A percentile compares a stretch with the other conserved stretches of the same genome.
Conservation (phyloP, 768 basidiomycete species). For the Boletus rubropictus region DNA sequence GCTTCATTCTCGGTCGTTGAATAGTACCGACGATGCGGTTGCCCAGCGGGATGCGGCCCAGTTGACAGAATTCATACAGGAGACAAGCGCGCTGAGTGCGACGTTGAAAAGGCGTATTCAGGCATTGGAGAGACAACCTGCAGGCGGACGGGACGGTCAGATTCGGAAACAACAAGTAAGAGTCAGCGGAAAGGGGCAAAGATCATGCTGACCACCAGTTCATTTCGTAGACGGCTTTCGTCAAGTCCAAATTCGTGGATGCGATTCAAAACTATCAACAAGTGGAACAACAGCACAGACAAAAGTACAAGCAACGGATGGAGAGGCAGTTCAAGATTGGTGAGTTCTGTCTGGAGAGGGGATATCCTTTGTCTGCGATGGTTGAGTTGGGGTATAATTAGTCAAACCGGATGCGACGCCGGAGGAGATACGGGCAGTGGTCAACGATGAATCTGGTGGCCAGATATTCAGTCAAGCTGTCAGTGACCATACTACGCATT, state of each 20-base stretch:
- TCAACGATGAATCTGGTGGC: slow-evolving; percentile 72
- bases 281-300: slow-evolving; percentile 74
- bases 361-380: neutral
- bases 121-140: slow-evolving; percentile 60
- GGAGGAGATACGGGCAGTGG: slow-evolving; percentile 82
- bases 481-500: slow-evolving; percentile 11
- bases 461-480: slow-evolving; percentile 93
- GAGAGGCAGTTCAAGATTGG: slow-evolving; percentile 87
- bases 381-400: slow-evolving; percentile 23
- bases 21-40: slow-evolving; percentile 67
- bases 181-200: no score
- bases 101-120: slow-evolving; percentile 70
- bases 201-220: slow-evolving; percentile 16
- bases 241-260: slow-evolving; percentile 77
- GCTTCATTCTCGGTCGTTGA: slow-evolving; percentile 67
- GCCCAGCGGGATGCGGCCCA: slow-evolving; percentile 55
- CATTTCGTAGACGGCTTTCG: slow-evolving; percentile 45
- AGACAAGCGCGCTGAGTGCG: slow-evolving; percentile 66
- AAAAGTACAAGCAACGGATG: slow-evolving; percentile 74
- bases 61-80: slow-evolving; percentile 62
- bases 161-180: slow-evolving; percentile 74
- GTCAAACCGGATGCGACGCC: slow-evolving; percentile 92
- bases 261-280: slow-evolving; percentile 81
- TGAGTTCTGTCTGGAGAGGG: slow-evolving; percentile 25
- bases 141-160: slow-evolving; percentile 59